A percentile compares a stretch with the other conserved stretches of the same genome.
Evolutionary conservation across 2,329 filamentous ascomycete species (phyloP).

Genomic region (Pseudogymnoascus sp.): DNA sequence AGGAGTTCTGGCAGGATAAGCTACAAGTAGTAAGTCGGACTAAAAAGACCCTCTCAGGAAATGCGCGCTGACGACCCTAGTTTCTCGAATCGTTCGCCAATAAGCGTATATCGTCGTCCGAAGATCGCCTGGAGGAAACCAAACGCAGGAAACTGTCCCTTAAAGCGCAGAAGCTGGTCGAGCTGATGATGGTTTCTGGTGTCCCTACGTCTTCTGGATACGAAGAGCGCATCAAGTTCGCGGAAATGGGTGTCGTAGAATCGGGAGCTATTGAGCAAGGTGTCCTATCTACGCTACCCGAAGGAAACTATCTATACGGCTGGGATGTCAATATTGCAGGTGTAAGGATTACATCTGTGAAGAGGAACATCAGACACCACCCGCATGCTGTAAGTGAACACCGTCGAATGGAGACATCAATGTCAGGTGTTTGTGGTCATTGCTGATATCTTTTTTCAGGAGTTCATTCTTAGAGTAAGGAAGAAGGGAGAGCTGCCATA

Average conservation of each 20-base stretch:
- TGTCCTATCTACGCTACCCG: conserved; percentile 74
- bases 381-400: conserved; percentile 67
- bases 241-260: conserved; percentile 94
- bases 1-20: conserved; percentile 99
- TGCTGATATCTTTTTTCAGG: conserved; percentile 38
- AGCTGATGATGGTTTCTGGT: conserved; percentile 99
- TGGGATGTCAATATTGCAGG: conserved; percentile 96
- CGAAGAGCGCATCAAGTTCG: conserved; percentile 93
- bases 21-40: conserved; percentile 68
- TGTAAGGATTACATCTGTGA: conserved; percentile 70
- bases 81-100: conserved; percentile 96
- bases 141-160: conserved; percentile 85
- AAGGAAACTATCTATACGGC: conserved; percentile 86
- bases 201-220: conserved; percentile 93
- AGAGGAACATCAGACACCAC: conserved; percentile 81
- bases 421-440: neutral
- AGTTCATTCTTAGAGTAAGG: conserved; percentile 85
- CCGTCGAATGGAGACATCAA: neutral
- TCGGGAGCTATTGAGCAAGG: conserved; percentile 86
- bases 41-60: neutral
- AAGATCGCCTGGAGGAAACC: conserved; percentile 91
- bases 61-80: conserved; percentile 35
- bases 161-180: conserved; percentile 91
- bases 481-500: conserved; percentile 64
- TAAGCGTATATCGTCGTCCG: conserved; percentile 94